Conservation (phyloP, 805 yeast genomes). For the Yamadazyma philogaea region DNA sequence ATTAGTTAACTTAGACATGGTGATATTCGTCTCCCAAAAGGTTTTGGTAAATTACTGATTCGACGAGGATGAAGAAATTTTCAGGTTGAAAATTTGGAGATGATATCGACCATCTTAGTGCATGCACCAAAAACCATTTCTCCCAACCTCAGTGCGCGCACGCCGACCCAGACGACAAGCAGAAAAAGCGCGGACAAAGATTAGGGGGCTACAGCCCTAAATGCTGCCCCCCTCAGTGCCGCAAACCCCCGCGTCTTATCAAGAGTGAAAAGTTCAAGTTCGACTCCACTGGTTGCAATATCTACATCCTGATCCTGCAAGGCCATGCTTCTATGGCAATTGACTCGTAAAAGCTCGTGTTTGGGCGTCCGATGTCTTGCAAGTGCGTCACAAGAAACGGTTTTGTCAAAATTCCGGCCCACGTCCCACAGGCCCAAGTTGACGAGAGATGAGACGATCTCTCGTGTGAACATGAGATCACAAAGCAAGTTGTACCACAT, state of each 20-base stretch:
- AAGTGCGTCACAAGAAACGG: background rate
- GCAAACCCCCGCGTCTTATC: background rate
- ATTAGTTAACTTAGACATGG: conserved; percentile 85
- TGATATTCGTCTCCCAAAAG: conserved; percentile 69
- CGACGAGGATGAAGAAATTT: conserved; percentile 47
- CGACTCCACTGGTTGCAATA: too few relatives aligned
- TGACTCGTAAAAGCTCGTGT: background rate
- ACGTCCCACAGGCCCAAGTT: conserved; percentile 6
- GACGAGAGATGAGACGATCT: conserved; percentile 26
- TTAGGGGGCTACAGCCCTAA: background rate
- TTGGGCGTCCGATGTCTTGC: background rate
- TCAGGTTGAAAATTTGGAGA: conserved; percentile 7
- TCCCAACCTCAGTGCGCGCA: too few relatives aligned
- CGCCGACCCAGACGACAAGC: background rate
- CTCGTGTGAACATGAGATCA: conserved; percentile 20
- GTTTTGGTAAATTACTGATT: conserved; percentile 38
- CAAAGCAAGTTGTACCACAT: conserved; percentile 27
- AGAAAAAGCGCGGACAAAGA: too few relatives aligned
- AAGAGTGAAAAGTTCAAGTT: background rate
- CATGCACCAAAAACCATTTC: background rate
- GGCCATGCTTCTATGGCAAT: background rate
- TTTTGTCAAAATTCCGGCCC: background rate
- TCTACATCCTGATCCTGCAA: too few relatives aligned
- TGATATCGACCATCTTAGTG: background rate
- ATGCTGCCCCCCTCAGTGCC: too few relatives aligned